phyloP scores from a whole-genome alignment of 1,284 basidiomycete genomes.

The Exobasidium cylindrosporum region DNA sequence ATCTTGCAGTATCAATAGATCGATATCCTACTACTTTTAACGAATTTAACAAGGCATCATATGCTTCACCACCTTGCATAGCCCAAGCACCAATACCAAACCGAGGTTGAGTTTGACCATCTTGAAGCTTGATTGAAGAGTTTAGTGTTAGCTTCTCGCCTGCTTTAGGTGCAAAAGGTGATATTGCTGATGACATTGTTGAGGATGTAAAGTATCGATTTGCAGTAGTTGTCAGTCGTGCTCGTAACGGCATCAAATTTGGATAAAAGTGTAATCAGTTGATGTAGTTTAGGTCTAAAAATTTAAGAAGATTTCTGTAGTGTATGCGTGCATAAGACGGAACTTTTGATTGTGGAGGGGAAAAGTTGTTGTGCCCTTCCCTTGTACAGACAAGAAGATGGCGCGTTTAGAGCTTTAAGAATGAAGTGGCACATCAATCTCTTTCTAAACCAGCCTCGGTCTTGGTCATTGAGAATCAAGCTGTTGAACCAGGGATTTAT shows the following conservation, averaged over 20 bases:
- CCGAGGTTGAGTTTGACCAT: not conserved
- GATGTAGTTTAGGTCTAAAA: too few relatives aligned
- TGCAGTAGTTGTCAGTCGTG: not conserved
- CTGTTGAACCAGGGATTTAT: too few relatives aligned
- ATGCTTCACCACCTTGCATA: slow-evolving; percentile 1
- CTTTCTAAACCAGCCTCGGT: too few relatives aligned
- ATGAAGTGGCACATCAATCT: too few relatives aligned
- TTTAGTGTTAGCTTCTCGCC: not conserved
- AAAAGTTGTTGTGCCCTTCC: too few relatives aligned
- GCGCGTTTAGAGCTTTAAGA: too few relatives aligned
- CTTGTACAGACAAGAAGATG: too few relatives aligned
- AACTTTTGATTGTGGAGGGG: too few relatives aligned
- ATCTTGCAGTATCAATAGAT: slow-evolving; percentile 61
- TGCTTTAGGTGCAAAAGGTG: not conserved
- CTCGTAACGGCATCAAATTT: not conserved
- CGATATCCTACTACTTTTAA: slow-evolving; percentile 5
- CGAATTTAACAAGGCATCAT: not conserved
- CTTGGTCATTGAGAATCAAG: too few relatives aligned
- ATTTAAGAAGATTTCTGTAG: too few relatives aligned
- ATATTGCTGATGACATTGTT: not conserved
- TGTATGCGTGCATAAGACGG: too few relatives aligned
- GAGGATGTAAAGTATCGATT: not conserved
- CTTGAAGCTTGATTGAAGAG: slow-evolving; percentile 7
- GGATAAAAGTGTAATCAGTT: too few relatives aligned
- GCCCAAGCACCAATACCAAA: slow-evolving; percentile 9